These are phyloP conservation scores for Pleoardoris graminearum DNA, from an alignment of 2,329 filamentous ascomycete species.

Conservation along the genomic window DNA sequence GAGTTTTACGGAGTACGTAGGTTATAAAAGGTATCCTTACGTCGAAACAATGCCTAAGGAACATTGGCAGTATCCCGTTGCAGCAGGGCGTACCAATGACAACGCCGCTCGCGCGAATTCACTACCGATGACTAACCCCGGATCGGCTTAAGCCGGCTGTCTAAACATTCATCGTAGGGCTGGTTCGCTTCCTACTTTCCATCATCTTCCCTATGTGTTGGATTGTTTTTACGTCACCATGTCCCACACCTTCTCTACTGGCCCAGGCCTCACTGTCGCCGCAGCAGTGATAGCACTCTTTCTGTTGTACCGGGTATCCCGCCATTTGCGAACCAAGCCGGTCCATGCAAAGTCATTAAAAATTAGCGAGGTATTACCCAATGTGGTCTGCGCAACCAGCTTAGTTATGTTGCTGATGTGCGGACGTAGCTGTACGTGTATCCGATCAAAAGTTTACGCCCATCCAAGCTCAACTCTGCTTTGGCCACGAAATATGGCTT, in stretches of 20 bases:
- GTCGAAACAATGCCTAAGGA: too few relatives aligned
- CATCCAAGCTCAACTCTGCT: conserved; percentile 43
- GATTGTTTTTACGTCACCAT: not conserved
- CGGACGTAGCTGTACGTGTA: conserved; percentile 47
- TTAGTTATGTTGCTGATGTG: not conserved
- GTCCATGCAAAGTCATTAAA: conserved; percentile 4
- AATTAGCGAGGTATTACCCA: conserved; percentile 11
- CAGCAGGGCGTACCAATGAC: too few relatives aligned
- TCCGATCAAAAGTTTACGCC: conserved; percentile 53
- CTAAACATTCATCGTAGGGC: not conserved
- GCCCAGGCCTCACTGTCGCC: too few relatives aligned
- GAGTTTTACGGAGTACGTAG: too few relatives aligned
- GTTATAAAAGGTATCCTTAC: too few relatives aligned
- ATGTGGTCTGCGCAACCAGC: too few relatives aligned
- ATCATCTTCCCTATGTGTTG: not conserved
- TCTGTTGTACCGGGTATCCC: conserved; percentile 2
- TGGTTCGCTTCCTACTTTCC: not conserved
- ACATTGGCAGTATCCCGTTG: too few relatives aligned
- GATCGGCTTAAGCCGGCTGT: not conserved
- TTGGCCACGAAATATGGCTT: conserved; percentile 51
- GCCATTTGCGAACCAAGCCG: not conserved
- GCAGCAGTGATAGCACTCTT: not conserved
- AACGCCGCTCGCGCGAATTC: not conserved
- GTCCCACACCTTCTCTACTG: conserved; percentile 1
- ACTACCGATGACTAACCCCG: not conserved